Conservation (phyloP, 2,329 filamentous ascomycete genomes). For the Cladosporium sp. region DNA sequence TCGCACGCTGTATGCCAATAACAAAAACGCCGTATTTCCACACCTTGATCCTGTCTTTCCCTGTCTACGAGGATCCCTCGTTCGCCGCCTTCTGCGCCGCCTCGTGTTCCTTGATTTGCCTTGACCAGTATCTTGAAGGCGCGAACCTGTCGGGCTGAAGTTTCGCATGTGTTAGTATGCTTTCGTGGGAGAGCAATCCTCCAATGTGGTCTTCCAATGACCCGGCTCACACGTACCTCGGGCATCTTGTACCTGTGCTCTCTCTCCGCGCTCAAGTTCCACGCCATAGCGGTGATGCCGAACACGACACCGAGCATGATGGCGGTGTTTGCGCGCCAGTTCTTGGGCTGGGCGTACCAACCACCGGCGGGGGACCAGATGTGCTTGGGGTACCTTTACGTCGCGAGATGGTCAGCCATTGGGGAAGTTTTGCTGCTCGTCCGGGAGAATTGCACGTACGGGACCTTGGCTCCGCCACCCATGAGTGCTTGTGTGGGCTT, state of each 20-base stretch:
- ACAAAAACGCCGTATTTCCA: slow-evolving; percentile 9
- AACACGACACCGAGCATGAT: slow-evolving; percentile 66
- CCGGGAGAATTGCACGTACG: slow-evolving; percentile 45
- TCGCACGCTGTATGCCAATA: slow-evolving; percentile 4
- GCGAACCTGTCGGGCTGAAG: slow-evolving; percentile 64
- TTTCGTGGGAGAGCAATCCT: too few relatives aligned
- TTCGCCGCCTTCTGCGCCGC: slow-evolving; percentile 39
- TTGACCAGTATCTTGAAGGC: slow-evolving; percentile 78
- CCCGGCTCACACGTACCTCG: slow-evolving; percentile 37
- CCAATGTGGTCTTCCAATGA: neutral
- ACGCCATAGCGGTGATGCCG: slow-evolving; percentile 64
- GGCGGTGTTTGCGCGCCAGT: slow-evolving; percentile 92
- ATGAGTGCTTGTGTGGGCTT: slow-evolving; percentile 27
- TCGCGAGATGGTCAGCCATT: slow-evolving; percentile 19
- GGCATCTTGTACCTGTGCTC: slow-evolving; percentile 74
- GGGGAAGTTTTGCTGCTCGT: neutral
- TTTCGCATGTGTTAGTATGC: neutral
- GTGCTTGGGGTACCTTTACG: slow-evolving; percentile 50
- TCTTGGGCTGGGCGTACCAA: slow-evolving; percentile 92
- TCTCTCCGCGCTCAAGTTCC: slow-evolving; percentile 66
- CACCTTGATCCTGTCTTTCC: neutral
- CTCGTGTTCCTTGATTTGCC: slow-evolving; percentile 67
- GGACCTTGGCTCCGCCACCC: slow-evolving; percentile 78
- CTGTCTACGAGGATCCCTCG: slow-evolving; percentile 8
- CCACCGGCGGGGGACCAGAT: slow-evolving; percentile 98